Base-by-base conservation (phyloP, 1,284 basidiomycete genomes). In the Gomphus bonarii region DNA sequence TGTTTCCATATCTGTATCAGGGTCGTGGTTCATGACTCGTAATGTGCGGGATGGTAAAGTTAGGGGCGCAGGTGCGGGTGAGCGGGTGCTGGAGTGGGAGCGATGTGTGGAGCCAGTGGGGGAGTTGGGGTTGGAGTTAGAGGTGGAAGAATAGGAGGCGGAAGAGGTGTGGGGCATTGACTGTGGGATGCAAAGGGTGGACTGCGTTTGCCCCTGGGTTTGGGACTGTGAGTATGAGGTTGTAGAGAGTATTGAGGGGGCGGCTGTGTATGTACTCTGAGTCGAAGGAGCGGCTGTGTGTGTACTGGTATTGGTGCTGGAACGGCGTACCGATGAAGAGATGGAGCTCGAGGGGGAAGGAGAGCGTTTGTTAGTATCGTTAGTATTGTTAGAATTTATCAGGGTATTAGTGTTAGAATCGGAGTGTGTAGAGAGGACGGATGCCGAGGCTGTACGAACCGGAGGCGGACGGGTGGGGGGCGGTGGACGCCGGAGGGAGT, bases 261-360 rank as follows among this genome's bases (percentile, higher is more conserved):
- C n/a, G 11, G 61, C 33, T 33, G 63, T 73, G 31, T 33, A 33
- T 33, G 31, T 33, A 33, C 31, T 33, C 10, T n/a, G n/a, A n/a
- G n/a, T n/a, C n/a, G n/a, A n/a, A 57, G 63, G 9, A n/a, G 38
- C 14, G 38, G 14, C 38, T 1, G 38, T 25, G 22, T 18, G 43
- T 3, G n/a, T 20, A 43, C 40, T 43, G 40, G 43, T 12, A n/a
- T n/a, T n/a, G n/a, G 31, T 33, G 31, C 31, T 10, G 10, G 31
- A 10, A 10, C 22, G 11, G 12, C 3, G 22, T 8, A 28, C 22
- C 5, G 44, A 47, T 14, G 59, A 67, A n/a, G 66, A 69, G 47
- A 72, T 69, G n/a, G 77, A 78, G 5, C 74, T 74, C 4, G 71
- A 68, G 16, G 75, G 71, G 43, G 72, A 73, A 3, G 62, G 65